phyloP scores from a whole-genome alignment of 2,329 filamentous ascomycete genomes.

The Apiospora phragmitis region DNA sequence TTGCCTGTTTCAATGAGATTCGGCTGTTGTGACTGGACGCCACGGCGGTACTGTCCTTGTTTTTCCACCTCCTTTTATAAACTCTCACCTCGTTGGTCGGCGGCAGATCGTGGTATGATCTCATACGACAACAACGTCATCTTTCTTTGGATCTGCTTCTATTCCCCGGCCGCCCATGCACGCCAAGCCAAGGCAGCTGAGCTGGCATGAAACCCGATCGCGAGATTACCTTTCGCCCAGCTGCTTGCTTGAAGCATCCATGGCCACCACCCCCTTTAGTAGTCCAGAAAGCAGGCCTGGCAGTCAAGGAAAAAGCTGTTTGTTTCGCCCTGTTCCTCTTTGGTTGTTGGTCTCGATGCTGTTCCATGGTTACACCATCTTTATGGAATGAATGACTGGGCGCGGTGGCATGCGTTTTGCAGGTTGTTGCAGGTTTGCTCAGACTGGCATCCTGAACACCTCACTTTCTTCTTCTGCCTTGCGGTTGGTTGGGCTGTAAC shows the following conservation, averaged over 20 bases:
- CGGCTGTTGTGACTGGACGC: background rate
- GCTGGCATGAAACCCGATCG: background rate
- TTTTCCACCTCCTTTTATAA: background rate
- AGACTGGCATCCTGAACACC: background rate
- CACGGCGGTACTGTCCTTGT: background rate
- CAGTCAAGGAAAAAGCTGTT: background rate
- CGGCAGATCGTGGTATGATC: constrained; percentile 6
- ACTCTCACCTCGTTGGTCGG: background rate
- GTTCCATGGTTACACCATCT: background rate
- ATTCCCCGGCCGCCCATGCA: background rate
- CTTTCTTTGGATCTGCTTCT: background rate
- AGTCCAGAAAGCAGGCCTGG: background rate
- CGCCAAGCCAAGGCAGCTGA: background rate
- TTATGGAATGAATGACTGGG: background rate
- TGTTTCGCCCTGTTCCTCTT: background rate
- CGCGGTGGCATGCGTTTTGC: background rate
- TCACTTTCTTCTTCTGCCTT: background rate
- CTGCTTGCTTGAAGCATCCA: background rate
- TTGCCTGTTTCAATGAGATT: background rate
- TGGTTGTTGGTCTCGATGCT: background rate
- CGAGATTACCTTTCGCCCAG: background rate
- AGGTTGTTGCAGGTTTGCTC: background rate
- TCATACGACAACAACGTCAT: background rate
- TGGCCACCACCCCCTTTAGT: background rate
- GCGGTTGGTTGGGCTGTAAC: background rate